Evolutionary conservation across 1,284 basidiomycete species (phyloP), one percentile per base, ranked within the genome.

Genomic region (Ceratobasidium sp.): DNA sequence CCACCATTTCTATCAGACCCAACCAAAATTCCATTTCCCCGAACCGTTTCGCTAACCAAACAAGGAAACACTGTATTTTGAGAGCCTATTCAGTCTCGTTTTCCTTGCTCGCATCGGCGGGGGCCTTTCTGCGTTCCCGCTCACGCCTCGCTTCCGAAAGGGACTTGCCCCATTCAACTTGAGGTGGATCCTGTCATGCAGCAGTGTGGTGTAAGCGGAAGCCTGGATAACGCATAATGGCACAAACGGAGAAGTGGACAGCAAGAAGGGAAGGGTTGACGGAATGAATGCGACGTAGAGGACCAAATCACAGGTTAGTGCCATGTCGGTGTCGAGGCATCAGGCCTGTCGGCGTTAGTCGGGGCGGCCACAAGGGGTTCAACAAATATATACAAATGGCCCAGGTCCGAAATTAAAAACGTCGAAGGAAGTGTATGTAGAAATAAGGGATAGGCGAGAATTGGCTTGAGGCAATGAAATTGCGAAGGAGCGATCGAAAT

Each of bases 371-470:
- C 29, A 33, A 47, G 39, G 42, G 49, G 33, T 27, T 30, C 27
- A 53, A 50, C 49, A 53, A 64, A 64, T 53, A 53, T 36, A 36
- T 64, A 36, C 49, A 64, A 53, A 42, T 27, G 50, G 27, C 41
- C 58, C 60, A 64, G 60, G 60, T 36, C 60, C 58, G 25, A 64
- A 54, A 62, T 62, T 64, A 53, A 62, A 64, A 42, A 53, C 39
- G 60, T 30, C 39, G 33, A 42, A 53, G 49, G 29, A 54, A 52
- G 30, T 39, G 58, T 29, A 46, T 39, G 58, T 29, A 46, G 57
- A 62, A 62, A 62, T 62, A 62, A 62, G 58, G 58, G 50, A 62
- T 62, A 62, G 58, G 39, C 58, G 47, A 62, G 58, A 52, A 52
- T 9, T 54, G n/a, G 13, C 2, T 16, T 29, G 21, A 39, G 7